Conservation (phyloP, 352 stramenopile species). For the Globisporangium megalacanthum region DNA sequence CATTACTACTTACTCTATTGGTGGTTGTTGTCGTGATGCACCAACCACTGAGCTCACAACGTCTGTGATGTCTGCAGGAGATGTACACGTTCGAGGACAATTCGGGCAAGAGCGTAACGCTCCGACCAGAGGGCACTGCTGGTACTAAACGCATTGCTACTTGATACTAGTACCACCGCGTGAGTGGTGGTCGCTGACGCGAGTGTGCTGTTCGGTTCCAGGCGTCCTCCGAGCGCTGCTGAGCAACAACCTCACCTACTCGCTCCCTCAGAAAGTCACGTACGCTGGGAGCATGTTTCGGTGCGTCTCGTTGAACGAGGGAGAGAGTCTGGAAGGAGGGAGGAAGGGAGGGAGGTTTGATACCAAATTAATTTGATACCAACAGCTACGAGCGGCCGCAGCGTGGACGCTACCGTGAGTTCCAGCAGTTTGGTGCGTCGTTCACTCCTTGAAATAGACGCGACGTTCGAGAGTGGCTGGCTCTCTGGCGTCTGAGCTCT, state of each 20-base stretch:
- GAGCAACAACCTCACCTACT: conserved; percentile 71
- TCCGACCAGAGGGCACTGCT: conserved; percentile 81
- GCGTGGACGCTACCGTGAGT: conserved; percentile 80
- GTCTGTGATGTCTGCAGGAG: conserved; percentile 33
- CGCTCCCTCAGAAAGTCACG: conserved; percentile 73
- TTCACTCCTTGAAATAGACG: no score
- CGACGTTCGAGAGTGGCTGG: neutral
- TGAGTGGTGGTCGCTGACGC: neutral
- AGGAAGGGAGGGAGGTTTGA: no score
- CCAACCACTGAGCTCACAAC: neutral
- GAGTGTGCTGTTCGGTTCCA: conserved; percentile 9
- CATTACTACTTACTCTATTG: no score
- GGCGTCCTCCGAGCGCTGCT: conserved; percentile 73
- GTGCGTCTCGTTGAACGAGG: conserved; percentile 21
- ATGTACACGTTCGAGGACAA: conserved; percentile 90
- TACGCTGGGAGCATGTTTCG: conserved; percentile 87
- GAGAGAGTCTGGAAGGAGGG: no score
- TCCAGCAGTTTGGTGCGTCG: conserved; percentile 78
- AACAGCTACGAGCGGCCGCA: conserved; percentile 83
- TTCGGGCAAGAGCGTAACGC: conserved; percentile 79
- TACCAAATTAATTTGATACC: neutral
- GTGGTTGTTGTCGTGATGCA: neutral
- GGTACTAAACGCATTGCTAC: conserved; percentile 12
- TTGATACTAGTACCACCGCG: no score
- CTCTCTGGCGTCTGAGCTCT: conserved; percentile 3